Conservation (phyloP, 2,329 filamentous ascomycete genomes). For the Talaromyces sp. region DNA sequence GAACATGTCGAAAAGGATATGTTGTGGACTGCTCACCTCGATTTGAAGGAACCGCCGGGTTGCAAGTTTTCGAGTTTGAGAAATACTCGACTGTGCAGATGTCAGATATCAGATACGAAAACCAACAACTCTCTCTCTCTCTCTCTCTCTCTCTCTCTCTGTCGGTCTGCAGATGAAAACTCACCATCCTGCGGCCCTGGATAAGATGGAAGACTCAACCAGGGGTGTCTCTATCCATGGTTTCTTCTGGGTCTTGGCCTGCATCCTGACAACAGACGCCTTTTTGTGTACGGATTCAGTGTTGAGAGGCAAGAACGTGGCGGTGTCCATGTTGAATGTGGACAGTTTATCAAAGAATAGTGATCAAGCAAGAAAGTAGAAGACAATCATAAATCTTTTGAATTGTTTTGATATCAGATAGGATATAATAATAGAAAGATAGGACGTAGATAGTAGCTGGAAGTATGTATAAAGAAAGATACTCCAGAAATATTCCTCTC, state of each 20-base stretch:
- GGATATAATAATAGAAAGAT: background rate
- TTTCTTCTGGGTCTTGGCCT: slow-evolving; percentile 25
- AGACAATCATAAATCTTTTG: background rate
- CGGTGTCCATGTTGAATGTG: background rate
- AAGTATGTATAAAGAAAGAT: no score
- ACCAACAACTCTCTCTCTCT: background rate
- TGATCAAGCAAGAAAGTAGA: background rate
- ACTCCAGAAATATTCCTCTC: no score
- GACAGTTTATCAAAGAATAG: background rate
- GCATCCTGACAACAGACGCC: background rate
- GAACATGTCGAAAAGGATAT: no score
- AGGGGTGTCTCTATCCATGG: slow-evolving; percentile 71
- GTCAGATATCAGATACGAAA: background rate
- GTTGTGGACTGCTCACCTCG: slow-evolving; percentile 36
- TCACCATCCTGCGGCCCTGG: slow-evolving; percentile 67
- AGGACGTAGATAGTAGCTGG: background rate
- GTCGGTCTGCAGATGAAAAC: no score
- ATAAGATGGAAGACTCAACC: slow-evolving; percentile 61
- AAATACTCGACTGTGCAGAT: slow-evolving; percentile 59
- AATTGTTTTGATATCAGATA: background rate
- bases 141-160: background rate
- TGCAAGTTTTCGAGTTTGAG: slow-evolving; percentile 83
- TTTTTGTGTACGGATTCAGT: background rate
- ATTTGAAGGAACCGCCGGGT: slow-evolving; percentile 83
- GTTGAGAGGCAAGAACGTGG: background rate